phyloP scores from a whole-genome alignment of 768 basidiomycete species.

The Podaxis carcinomalis region DNA sequence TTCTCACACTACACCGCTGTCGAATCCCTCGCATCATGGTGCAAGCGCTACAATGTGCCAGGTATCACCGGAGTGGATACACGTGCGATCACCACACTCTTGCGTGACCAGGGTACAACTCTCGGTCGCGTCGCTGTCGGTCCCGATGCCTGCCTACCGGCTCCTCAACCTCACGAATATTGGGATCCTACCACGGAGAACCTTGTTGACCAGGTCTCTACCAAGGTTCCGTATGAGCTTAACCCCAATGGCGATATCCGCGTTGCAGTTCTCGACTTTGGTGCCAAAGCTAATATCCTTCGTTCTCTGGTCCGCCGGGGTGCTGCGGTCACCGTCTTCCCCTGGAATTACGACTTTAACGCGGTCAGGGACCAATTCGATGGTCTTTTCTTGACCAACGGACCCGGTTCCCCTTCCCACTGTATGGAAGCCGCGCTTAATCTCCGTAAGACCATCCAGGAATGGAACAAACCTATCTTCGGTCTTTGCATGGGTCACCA shows the following conservation, averaged over 20 bases:
- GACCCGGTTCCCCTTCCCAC: conserved; percentile 90
- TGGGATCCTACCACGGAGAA: conserved; percentile 94
- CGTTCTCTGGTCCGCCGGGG: conserved; percentile 89
- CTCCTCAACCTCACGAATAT: conserved; percentile 68
- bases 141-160: conserved; percentile 52
- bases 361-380: conserved; percentile 85
- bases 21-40: conserved; percentile 93
- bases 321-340: conserved; percentile 90
- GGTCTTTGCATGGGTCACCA: conserved; percentile 99
- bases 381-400: conserved; percentile 94
- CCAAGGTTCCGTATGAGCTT: conserved; percentile 75
- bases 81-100: conserved; percentile 87
- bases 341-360: conserved; percentile 98
- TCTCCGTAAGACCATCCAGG: conserved; percentile 74
- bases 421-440: conserved; percentile 83
- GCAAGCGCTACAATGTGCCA: conserved; percentile 82
- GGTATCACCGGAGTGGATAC: conserved; percentile 98
- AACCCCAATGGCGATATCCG: conserved; percentile 86
- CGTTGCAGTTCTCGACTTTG: conserved; percentile 96
- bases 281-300: conserved; percentile 95
- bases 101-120: conserved; percentile 97
- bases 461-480: conserved; percentile 94
- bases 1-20: conserved; percentile 94
- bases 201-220: conserved; percentile 91
- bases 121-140: conserved; percentile 89